Evolutionary conservation across 345 rosid genomes (phyloP).

Genomic region (Salix brachista): DNA sequence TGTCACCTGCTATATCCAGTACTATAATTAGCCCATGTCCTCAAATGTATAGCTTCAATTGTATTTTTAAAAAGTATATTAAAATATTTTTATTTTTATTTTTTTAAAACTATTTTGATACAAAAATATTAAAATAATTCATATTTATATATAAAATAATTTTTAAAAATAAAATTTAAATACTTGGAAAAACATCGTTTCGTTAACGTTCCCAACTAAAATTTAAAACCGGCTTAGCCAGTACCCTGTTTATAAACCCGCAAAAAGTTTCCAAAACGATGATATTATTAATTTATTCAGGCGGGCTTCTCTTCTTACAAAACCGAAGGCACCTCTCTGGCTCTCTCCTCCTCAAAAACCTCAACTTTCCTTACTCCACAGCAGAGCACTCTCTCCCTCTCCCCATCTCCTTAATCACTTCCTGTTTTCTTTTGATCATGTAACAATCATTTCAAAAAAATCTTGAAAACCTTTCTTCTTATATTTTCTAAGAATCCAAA

Average conservation of each 20-base stretch:
- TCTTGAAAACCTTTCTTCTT: not conserved
- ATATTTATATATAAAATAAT: too few species aligned
- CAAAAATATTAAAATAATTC: too few species aligned
- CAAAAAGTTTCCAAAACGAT: not conserved
- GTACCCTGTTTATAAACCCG: not conserved
- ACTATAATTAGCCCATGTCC: not conserved
- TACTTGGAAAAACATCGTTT: too few species aligned
- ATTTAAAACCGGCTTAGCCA: not conserved
- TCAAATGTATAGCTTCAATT: too few species aligned
- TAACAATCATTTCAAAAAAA: not conserved
- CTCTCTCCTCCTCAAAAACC: not conserved
- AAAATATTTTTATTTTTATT: too few species aligned
- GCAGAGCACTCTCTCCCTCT: not conserved
- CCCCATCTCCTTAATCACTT: not conserved
- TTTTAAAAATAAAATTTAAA: too few species aligned
- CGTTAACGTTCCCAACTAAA: too few species aligned
- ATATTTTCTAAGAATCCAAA: not conserved
- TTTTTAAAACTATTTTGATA: too few species aligned
- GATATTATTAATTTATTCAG: not conserved
- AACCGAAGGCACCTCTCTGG: not conserved
- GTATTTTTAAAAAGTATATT: too few species aligned
- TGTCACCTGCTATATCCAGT: conserved; percentile 23
- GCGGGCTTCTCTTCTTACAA: not conserved
- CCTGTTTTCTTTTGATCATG: not conserved
- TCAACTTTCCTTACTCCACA: not conserved